Evolutionary conservation across 768 basidiomycete species (phyloP).

Genomic region (Naganishia antarctica): DNA sequence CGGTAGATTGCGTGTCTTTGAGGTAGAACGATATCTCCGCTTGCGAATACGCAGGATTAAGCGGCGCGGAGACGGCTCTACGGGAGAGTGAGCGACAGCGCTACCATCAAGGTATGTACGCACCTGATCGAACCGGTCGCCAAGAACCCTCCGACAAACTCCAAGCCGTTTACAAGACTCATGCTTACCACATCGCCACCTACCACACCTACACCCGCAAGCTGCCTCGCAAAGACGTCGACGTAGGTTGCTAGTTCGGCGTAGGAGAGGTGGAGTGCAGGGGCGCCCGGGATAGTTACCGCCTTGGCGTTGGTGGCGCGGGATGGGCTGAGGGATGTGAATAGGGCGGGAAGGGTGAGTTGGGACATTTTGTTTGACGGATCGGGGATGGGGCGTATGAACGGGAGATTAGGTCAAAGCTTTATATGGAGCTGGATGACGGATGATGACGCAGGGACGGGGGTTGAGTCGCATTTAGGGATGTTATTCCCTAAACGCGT

Average conservation of each 20-base stretch:
- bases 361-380: background rate
- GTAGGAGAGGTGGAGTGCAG: constrained; percentile 18
- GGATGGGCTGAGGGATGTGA: constrained; percentile 11
- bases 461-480: too few relatives aligned
- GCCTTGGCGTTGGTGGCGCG: constrained; percentile 4
- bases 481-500: too few relatives aligned
- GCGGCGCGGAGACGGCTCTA: constrained; percentile 27
- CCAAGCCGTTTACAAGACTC: constrained; percentile 21
- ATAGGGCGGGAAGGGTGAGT: constrained; percentile 12
- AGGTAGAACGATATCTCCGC: constrained; percentile 31
- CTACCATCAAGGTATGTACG: background rate
- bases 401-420: background rate
- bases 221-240: background rate
- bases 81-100: background rate
- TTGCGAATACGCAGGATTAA: constrained; percentile 28
- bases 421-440: background rate
- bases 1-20: constrained; percentile 24
- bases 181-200: constrained; percentile 25
- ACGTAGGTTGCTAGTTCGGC: constrained; percentile 14
- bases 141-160: constrained; percentile 28
- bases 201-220: constrained; percentile 1
- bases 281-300: constrained; percentile 13
- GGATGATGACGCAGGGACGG: too few relatives aligned
- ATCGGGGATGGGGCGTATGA: background rate
- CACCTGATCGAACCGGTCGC: constrained; percentile 21